Base-by-base conservation (phyloP, 1,139 yeast species). In the Geotrichum phurueaensis region DNA sequence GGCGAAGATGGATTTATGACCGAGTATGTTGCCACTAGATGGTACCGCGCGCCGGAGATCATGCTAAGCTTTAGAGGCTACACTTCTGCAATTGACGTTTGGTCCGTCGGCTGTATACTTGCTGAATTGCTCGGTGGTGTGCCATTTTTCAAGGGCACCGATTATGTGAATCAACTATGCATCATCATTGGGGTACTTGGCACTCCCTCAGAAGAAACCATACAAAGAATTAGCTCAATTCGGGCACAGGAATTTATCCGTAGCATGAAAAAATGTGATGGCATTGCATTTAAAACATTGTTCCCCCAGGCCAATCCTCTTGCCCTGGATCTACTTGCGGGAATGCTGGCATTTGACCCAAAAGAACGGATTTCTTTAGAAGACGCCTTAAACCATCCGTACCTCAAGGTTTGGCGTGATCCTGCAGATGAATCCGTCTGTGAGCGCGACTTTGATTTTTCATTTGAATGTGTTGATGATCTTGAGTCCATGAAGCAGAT, bases 1-100 rank as follows among this genome's bases (percentile, higher is more conserved):
- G 95, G 86, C 65, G 87, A 86, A 66, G 92, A 94, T 69, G 97
- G 96, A 18, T 91, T 87, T 69, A 78, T 92, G 80, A 94, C 99
- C 0, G 99, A 94, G 72, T 94, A 94, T 73, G 98, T 94, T 43
- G 98, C 99, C 33, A 92, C 99, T 0, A 80, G 98, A 71, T 94
- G 99, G 98, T 94, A 94, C 74, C 79, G 99, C 66, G 99, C 99
- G 0, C 99, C 99, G 0, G 99, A 94, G 72, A 90, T 94, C 74
- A 94, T 94, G 94, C 80, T 94, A 61, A 86, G 95, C 68, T 90
- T 89, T 74, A 94, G 94, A 70, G 88, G 90, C 64, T 94, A 94
- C 75, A 88, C 97, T 4, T 91, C 90, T 76, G 97, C 99, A 29
- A 92, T 94, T 64, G 99, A 94, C 72, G 82, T 94, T 58, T 94